Conservation (phyloP, 2,329 filamentous ascomycete species). For the Venturia oleaginea region DNA sequence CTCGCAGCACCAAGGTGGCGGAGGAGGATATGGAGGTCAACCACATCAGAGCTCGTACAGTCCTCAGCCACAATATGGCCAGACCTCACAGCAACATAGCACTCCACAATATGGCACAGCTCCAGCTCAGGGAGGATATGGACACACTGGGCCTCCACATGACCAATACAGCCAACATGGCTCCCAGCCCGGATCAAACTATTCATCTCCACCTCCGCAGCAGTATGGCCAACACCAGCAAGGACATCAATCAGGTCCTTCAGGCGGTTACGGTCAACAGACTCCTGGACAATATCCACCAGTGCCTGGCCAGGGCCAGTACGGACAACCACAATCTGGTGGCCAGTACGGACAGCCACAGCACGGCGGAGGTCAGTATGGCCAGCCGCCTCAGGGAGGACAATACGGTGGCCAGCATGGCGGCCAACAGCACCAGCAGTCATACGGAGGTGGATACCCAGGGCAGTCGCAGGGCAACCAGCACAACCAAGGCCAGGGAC, state of each 20-base stretch:
- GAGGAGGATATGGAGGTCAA: constrained; percentile 6
- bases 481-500: constrained; percentile 8
- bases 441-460: constrained; percentile 1
- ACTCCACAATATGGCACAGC: background rate
- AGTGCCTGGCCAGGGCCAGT: constrained; percentile 3
- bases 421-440: constrained; percentile 2
- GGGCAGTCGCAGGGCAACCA: background rate
- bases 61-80: constrained; percentile 4
- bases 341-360: constrained; percentile 3
- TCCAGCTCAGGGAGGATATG: background rate
- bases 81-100: background rate
- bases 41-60: constrained; percentile 11
- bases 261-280: constrained; percentile 10
- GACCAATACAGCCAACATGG: background rate
- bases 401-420: constrained; percentile 4
- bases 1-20: background rate
- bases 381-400: background rate
- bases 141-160: background rate
- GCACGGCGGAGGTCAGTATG: constrained; percentile 6
- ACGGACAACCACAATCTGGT: background rate
- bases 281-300: background rate
- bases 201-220: constrained; percentile 7
- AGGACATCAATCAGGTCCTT: background rate
- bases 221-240: constrained; percentile 4
- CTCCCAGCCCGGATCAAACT: background rate